Evolutionary conservation across 2,329 filamentous ascomycete genomes (phyloP).

Genomic region (Fusarium succisae): DNA sequence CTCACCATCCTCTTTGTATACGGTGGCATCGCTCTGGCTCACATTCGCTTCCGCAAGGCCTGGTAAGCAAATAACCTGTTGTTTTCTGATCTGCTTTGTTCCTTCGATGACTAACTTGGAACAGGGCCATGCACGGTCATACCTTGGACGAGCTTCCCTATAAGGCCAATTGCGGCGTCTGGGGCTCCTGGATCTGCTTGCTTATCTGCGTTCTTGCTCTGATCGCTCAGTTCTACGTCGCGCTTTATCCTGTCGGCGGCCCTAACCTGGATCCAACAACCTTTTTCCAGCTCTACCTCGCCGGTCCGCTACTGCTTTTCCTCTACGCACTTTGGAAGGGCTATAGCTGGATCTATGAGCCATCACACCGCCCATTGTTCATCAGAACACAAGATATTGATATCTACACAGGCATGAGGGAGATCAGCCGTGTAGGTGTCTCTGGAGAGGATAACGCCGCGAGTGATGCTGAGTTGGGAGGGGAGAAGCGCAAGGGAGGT

Average conservation of each 20-base stretch:
- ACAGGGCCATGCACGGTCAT: neutral
- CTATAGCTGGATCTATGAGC: neutral
- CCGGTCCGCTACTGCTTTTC: neutral
- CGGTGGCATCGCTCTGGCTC: neutral
- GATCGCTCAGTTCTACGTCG: neutral
- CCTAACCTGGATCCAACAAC: neutral
- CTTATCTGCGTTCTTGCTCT: neutral
- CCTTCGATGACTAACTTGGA: neutral
- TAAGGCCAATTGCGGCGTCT: neutral
- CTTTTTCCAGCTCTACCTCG: neutral
- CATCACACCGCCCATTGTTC: neutral
- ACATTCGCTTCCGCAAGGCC: neutral
- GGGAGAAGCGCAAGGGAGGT: neutral
- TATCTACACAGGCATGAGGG: neutral
- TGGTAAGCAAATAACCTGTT: neutral
- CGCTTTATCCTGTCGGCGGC: neutral
- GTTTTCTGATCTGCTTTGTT: neutral
- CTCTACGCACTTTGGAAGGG: neutral
- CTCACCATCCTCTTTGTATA: neutral
- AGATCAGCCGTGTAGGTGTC: neutral
- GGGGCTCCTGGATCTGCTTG: neutral
- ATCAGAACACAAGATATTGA: neutral
- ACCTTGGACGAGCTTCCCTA: neutral
- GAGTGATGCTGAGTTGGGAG: neutral
- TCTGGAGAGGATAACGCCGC: neutral